These are phyloP conservation scores for Trichosporon faecale DNA, from an alignment of 1,284 basidiomycete genomes.

Conservation along the genomic window DNA sequence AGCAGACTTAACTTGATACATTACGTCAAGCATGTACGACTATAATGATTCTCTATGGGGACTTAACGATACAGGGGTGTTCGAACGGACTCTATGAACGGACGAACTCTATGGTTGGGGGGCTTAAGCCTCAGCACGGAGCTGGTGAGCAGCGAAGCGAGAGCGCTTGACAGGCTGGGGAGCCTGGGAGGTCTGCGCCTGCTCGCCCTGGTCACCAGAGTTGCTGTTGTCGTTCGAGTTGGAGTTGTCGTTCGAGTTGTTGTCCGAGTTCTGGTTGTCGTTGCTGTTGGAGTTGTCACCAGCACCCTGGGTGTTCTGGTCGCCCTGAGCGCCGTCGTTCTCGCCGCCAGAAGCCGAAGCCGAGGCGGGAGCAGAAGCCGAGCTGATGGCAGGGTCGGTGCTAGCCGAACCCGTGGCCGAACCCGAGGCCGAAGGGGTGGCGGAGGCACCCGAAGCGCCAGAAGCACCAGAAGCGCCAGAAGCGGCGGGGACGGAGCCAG, in stretches of 20 bases:
- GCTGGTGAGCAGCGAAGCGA: neutral
- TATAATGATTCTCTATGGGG: neutral
- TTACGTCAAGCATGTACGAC: constrained; percentile 9
- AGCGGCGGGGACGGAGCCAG: neutral
- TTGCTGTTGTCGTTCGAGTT: neutral
- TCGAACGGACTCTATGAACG: neutral
- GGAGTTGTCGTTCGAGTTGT: neutral
- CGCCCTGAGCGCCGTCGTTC: neutral
- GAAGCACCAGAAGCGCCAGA: too few species aligned
- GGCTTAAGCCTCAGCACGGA: neutral
- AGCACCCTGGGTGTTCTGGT: neutral
- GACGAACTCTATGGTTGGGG: neutral
- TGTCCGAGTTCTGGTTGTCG: neutral
- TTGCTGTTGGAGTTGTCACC: neutral
- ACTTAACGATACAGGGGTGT: constrained; percentile 1
- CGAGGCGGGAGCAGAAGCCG: neutral
- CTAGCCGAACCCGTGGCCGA: neutral
- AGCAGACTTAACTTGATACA: neutral
- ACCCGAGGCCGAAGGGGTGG: too few species aligned
- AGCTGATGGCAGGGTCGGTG: neutral
- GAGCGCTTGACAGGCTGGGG: neutral
- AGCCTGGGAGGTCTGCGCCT: neutral
- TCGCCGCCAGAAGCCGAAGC: neutral
- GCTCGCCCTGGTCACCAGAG: neutral
- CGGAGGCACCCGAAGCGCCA: too few species aligned